A percentile compares a stretch with the other conserved stretches of the same genome.
phyloP scores from a whole-genome alignment of 2,329 filamentous ascomycete genomes.

The Chaetomiaceae sp. region DNA sequence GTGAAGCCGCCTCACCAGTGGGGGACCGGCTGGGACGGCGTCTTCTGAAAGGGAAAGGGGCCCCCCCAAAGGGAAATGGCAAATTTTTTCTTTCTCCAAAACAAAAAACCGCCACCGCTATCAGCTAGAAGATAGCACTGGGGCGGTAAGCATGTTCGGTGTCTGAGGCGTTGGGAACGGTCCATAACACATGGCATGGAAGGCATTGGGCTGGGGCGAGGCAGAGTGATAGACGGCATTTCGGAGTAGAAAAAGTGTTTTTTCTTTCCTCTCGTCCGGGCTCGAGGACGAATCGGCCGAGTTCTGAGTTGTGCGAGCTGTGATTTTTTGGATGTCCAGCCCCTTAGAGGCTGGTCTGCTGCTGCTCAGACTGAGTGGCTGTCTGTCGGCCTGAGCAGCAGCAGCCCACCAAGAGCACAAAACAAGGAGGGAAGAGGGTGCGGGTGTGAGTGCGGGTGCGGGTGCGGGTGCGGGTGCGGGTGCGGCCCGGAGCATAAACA shows the following conservation, averaged over 20 bases:
- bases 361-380: too few relatives aligned
- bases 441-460: too few relatives aligned
- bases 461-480: too few relatives aligned
- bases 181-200: constrained; percentile 13
- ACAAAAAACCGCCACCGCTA: constrained; percentile 10
- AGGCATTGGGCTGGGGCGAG: constrained; percentile 12
- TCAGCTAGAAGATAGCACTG: constrained; percentile 2
- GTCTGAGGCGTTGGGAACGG: constrained; percentile 18
- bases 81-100: background rate
- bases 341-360: too few relatives aligned
- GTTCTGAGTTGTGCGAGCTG: too few relatives aligned
- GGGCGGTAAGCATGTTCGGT: constrained; percentile 19
- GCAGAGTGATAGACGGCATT: constrained; percentile 13
- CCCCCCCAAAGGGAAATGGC: background rate
- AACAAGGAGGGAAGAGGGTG: too few relatives aligned
- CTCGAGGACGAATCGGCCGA: background rate
- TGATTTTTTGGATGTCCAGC: too few relatives aligned
- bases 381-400: too few relatives aligned
- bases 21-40: constrained; percentile 25
- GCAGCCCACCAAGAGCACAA: too few relatives aligned
- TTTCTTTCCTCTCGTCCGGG: background rate
- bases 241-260: constrained; percentile 15
- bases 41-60: constrained; percentile 12
- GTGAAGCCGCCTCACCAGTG: constrained; percentile 36
- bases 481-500: background rate